Evolutionary conservation across 164 flowering plant species (phyloP).

Genomic region (Umbilicus rupestris): DNA sequence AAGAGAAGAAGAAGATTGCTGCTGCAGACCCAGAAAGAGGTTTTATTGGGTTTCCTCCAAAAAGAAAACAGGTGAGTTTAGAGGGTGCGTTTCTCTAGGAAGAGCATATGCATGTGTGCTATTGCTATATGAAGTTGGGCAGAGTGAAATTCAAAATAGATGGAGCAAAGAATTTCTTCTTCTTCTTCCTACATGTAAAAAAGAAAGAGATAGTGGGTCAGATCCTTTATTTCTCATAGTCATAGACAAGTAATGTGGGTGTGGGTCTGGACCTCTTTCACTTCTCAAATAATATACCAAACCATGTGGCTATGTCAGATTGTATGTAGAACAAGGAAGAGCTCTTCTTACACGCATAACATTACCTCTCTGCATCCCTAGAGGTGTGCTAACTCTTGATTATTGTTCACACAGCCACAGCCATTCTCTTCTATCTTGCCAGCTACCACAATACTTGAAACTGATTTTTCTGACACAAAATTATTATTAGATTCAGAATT

Average conservation of each 20-base stretch:
- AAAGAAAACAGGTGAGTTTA: background rate
- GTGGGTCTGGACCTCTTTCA: conserved; percentile 1
- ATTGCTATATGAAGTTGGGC: background rate
- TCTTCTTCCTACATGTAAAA: background rate
- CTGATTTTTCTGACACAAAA: too few relatives aligned
- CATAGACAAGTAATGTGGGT: conserved; percentile 6
- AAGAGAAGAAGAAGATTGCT: background rate
- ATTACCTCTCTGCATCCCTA: too few relatives aligned
- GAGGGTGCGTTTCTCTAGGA: background rate
- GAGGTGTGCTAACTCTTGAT: background rate
- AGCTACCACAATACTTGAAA: too few relatives aligned
- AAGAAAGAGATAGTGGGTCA: conserved; percentile 7
- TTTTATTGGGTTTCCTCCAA: background rate
- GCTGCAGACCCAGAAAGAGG: background rate
- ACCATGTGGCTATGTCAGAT: background rate
- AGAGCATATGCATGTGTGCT: background rate
- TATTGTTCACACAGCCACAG: too few relatives aligned
- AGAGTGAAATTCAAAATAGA: background rate
- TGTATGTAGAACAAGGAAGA: too few relatives aligned
- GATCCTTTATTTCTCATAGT: too few relatives aligned
- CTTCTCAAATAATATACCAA: background rate
- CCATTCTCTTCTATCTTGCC: too few relatives aligned
- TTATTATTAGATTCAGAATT: too few relatives aligned
- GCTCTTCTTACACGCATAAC: too few relatives aligned
- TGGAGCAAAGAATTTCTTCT: background rate